These are phyloP conservation scores for Fistulifera pelliculosa DNA, from an alignment of 108 stramenopile species.

Conservation along the genomic window DNA sequence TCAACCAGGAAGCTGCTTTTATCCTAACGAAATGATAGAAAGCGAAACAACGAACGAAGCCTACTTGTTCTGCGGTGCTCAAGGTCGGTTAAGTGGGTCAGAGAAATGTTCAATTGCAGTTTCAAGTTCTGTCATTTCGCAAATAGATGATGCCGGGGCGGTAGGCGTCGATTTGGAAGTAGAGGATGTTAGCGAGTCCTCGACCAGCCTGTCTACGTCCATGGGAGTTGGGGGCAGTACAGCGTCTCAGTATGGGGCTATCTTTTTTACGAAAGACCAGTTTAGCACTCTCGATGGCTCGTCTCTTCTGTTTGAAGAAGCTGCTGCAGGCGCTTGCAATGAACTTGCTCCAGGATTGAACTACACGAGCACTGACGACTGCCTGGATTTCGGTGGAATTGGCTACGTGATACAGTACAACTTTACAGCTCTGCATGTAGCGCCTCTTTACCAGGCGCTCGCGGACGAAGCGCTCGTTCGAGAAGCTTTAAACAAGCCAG, in stretches of 20 bases:
- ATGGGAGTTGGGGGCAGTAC: slow-evolving; percentile 8
- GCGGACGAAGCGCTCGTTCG: slow-evolving; percentile 65
- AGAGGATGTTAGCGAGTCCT: slow-evolving; percentile 13
- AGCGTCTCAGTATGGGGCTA: slow-evolving; percentile 51
- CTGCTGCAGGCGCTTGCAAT: slow-evolving; percentile 9
- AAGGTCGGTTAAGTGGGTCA: slow-evolving; percentile 18
- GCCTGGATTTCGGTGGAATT: slow-evolving; percentile 37
- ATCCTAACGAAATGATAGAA: slow-evolving; percentile 9
- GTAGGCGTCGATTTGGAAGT: slow-evolving; percentile 6
- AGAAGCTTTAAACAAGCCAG: slow-evolving; percentile 20
- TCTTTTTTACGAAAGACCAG: slow-evolving; percentile 46
- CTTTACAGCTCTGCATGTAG: slow-evolving; percentile 42
- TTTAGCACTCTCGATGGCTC: slow-evolving; percentile 13
- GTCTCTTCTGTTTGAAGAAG: slow-evolving; percentile 18
- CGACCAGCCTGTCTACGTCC: slow-evolving; percentile 17
- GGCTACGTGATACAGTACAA: slow-evolving; percentile 68
- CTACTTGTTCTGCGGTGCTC: slow-evolving; percentile 49
- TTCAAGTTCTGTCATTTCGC: slow-evolving; percentile 23
- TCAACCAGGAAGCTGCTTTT: slow-evolving; percentile 53
- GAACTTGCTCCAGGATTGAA: background rate
- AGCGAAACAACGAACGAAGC: slow-evolving; percentile 28
- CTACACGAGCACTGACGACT: slow-evolving; percentile 23
- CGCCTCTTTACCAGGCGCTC: slow-evolving; percentile 52
- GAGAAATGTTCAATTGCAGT: slow-evolving; percentile 17
- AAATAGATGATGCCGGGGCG: slow-evolving; percentile 26